phyloP scores from a whole-genome alignment of 2,329 filamentous ascomycete genomes.

The Colletotrichum sp. region DNA sequence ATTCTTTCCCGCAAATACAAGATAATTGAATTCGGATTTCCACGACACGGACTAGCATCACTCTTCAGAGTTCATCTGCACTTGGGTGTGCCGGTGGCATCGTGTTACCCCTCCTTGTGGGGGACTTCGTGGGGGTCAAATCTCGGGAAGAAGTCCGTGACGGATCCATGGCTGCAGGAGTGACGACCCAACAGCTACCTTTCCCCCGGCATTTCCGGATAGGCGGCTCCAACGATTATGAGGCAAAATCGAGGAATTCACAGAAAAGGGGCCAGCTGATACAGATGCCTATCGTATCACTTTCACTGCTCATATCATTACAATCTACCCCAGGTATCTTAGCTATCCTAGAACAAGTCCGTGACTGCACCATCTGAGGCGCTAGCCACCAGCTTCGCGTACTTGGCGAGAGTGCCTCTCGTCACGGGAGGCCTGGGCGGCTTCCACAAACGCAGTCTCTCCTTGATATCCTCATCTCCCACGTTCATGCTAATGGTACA shows the following conservation, averaged over 20 bases:
- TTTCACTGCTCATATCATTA: not conserved
- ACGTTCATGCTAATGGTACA: constrained; percentile 72
- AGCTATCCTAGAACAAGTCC: constrained; percentile 48
- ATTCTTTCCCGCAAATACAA: not conserved
- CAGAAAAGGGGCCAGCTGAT: not conserved
- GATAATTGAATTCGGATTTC: not conserved
- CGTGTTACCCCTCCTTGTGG: not conserved
- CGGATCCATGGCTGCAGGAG: not conserved
- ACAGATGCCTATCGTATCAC: not conserved
- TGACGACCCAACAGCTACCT: not conserved
- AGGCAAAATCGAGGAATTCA: not conserved
- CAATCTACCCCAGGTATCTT: not conserved
- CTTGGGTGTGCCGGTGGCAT: not conserved
- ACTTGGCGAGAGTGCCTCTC: constrained; percentile 88
- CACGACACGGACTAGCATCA: not conserved
- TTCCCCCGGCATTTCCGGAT: not conserved
- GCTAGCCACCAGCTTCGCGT: constrained; percentile 85
- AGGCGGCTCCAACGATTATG: not conserved
- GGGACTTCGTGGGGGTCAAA: not conserved
- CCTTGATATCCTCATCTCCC: constrained; percentile 73
- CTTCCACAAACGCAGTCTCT: constrained; percentile 70
- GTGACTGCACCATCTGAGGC: constrained; percentile 92
- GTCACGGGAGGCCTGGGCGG: constrained; percentile 75
- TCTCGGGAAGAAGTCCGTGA: not conserved
- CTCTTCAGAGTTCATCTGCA: not conserved